Conservation (phyloP, 208 protist species). For the Phytomonas sp. region DNA sequence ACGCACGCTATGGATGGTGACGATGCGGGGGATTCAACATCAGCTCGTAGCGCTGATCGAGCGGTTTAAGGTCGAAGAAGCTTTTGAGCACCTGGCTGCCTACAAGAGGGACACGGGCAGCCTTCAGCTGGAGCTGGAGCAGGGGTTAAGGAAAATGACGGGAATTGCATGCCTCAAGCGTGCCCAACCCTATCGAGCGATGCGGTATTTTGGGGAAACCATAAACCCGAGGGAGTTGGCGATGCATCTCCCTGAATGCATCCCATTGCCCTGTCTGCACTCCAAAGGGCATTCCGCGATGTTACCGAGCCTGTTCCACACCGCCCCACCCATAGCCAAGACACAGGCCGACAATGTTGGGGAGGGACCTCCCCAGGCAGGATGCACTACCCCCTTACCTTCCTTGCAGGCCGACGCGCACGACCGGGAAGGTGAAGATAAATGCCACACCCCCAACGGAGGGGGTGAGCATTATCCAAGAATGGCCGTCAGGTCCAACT, state of each 20-base stretch:
- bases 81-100: constrained; percentile 54
- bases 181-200: constrained; percentile 29
- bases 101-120: constrained; percentile 18
- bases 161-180: constrained; percentile 56
- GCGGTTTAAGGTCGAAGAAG: constrained; percentile 34
- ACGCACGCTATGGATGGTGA: constrained; percentile 55
- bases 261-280: constrained; percentile 20
- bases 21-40: constrained; percentile 36
- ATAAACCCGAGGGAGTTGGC: constrained; percentile 68
- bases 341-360: neutral
- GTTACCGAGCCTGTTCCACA: neutral
- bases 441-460: neutral
- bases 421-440: neutral
- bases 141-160: constrained; percentile 59
- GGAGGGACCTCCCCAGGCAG: neutral
- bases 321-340: neutral
- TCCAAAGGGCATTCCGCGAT: neutral
- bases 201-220: constrained; percentile 42
- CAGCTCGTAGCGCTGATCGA: constrained; percentile 57
- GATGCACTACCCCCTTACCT: neutral
- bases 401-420: neutral
- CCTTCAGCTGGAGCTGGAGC: constrained; percentile 19
- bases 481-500: neutral
- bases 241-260: constrained; percentile 47
- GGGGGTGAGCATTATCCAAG: neutral